Evolutionary conservation across 1,139 yeast species (phyloP), one percentile per base, ranked within the genome.

Genomic region (Taphrina pruni): DNA sequence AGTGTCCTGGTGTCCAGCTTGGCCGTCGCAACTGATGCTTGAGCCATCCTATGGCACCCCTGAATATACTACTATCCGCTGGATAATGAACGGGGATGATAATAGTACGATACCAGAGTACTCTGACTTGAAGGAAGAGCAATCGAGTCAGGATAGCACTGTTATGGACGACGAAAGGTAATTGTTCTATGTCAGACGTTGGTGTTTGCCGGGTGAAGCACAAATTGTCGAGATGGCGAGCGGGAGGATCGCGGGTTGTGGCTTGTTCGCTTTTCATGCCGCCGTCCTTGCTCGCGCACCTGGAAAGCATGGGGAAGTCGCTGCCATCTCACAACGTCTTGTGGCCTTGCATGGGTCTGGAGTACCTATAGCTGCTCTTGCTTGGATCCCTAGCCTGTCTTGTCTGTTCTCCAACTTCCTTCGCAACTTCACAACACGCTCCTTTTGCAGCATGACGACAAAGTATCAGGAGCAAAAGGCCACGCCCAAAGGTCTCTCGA

Each of bases 401-500:
- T 4, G 20, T 45, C 8, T 17, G 20, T 45, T 45, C 17, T 7
- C 5, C 20, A 12, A 2, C n/a, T 45, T n/a, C 48, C n/a, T 45
- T 11, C 48, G n/a, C 48, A n/a, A n/a, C 3, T 39, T 45, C 48
- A 14, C 48, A 43, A 14, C 48, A 26, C 48, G 48, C 20, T 45
- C 48, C n/a, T n/a, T 45, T 20, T 45, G 17, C 20, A n/a, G 48
- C 20, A 64, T 64, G 67, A 64, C 67, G 67, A 64, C 67, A n/a
- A 64, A 64, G 48, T 55, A 43, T 21, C 67, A 64, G 26, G 60
- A 54, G 45, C 67, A 64, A 51, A 43, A 32, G 54, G 43, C 52
- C 12, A 32, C 8, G 54, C 61, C 60, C 17, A 50, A n/a, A 35
- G 61, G 60, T n/a, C 71, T 83, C 58, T 75, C 79, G 46, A 83